phyloP scores from a whole-genome alignment of 345 rosid species.

The Pugionium cornutum region DNA sequence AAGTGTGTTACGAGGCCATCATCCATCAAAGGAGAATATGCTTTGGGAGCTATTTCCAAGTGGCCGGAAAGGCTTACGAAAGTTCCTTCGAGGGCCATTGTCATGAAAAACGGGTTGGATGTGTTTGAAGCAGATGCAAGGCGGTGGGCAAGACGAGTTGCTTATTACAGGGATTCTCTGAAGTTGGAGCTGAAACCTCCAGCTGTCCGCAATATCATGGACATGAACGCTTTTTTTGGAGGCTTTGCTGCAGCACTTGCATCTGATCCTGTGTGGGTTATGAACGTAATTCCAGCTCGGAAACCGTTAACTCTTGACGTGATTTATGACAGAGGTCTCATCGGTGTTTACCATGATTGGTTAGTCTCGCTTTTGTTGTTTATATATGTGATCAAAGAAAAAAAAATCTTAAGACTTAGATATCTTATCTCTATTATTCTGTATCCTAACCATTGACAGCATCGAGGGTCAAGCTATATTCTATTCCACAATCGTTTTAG shows the following conservation, averaged over 20 bases:
- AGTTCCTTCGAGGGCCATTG: slow-evolving; percentile 67
- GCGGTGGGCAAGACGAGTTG: slow-evolving; percentile 85
- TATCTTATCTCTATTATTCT: slow-evolving; percentile 11
- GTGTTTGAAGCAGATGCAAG: slow-evolving; percentile 86
- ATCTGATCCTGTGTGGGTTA: slow-evolving; percentile 90
- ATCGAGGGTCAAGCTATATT: background rate
- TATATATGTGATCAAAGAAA: slow-evolving; percentile 12
- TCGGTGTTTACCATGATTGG: slow-evolving; percentile 89
- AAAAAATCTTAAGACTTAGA: background rate
- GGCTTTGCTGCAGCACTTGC: slow-evolving; percentile 86
- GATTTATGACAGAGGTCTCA: slow-evolving; percentile 83
- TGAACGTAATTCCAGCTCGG: slow-evolving; percentile 87
- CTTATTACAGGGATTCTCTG: slow-evolving; percentile 61
- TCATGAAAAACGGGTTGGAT: slow-evolving; percentile 70
- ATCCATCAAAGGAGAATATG: slow-evolving; percentile 63
- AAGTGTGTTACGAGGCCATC: slow-evolving; percentile 65
- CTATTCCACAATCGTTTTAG: background rate
- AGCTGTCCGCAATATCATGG: slow-evolving; percentile 81
- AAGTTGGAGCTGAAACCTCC: slow-evolving; percentile 66
- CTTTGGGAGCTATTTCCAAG: slow-evolving; percentile 65
- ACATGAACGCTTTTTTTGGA: slow-evolving; percentile 94
- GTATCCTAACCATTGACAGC: slow-evolving; percentile 8
- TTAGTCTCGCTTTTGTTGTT: slow-evolving; percentile 36
- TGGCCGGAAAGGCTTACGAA: slow-evolving; percentile 82
- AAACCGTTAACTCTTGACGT: slow-evolving; percentile 75